These are phyloP conservation scores for Telopea speciosissima DNA, from an alignment of 177 flowering plant genomes.

Conservation along the genomic window DNA sequence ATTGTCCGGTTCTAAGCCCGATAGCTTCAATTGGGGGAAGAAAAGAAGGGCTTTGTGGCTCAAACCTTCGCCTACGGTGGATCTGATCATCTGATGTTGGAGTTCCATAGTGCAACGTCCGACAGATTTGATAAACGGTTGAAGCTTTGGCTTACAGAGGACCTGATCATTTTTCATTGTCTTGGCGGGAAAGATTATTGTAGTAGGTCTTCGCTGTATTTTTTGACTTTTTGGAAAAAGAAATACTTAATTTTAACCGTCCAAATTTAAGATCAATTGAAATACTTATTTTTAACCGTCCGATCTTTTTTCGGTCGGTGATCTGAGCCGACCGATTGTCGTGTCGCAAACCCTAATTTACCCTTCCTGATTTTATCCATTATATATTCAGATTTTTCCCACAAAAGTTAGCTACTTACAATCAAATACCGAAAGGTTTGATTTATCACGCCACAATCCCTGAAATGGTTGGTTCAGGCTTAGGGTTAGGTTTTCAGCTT, in stretches of 20 bases:
- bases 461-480: not conserved
- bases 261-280: not conserved
- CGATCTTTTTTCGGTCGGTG: not conserved
- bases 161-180: conserved; percentile 8
- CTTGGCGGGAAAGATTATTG: not conserved
- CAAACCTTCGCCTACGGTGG: conserved; percentile 25
- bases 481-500: not conserved
- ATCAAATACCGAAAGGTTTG: too few species aligned
- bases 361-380: too few species aligned
- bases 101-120: conserved; percentile 35
- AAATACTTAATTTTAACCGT: not conserved
- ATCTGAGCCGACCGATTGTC: too few species aligned
- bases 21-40: conserved; percentile 48
- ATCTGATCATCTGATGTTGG: conserved; percentile 36
- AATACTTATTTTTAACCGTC: not conserved
- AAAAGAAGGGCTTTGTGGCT: conserved; percentile 34
- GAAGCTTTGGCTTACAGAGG: conserved; percentile 11
- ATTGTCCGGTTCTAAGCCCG: conserved; percentile 36
- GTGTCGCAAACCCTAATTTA: too few species aligned
- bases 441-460: too few species aligned
- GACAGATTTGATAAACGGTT: conserved; percentile 21
- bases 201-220: too few species aligned
- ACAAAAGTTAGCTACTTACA: too few species aligned
- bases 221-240: too few species aligned
- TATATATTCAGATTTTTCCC: too few species aligned